A percentile compares a stretch with the other conserved stretches of the same genome.
Conservation (phyloP, 768 basidiomycete genomes). For the Pulveroboletus sp. region DNA sequence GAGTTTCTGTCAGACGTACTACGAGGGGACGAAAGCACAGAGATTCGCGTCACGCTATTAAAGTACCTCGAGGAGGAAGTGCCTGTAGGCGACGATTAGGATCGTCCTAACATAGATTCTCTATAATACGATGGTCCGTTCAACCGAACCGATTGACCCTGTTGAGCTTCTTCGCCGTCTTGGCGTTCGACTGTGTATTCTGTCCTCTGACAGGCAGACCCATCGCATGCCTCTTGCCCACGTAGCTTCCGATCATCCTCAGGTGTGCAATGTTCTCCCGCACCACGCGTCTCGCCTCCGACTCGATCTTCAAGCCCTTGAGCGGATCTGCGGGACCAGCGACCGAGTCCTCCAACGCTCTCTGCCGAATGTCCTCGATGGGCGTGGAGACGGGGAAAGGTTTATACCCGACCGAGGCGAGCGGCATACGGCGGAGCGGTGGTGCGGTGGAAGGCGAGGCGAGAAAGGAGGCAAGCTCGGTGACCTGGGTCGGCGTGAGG, state of each 20-base stretch:
- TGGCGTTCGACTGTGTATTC: constrained; percentile 85
- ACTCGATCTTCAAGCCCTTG: constrained; percentile 77
- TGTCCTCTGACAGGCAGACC: constrained; percentile 92
- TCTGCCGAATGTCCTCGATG: constrained; percentile 26
- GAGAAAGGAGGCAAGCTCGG: constrained; percentile 88
- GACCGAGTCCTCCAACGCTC: constrained; percentile 32
- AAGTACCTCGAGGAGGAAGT: constrained; percentile 96
- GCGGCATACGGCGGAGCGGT: constrained; percentile 59
- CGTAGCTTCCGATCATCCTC: constrained; percentile 90
- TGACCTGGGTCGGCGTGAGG: constrained; percentile 83
- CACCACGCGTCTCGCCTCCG: constrained; percentile 76
- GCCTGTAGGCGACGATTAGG: constrained; percentile 87
- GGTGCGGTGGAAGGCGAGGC: constrained; percentile 81
- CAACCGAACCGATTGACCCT: constrained; percentile 60
- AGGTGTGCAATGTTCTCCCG: constrained; percentile 92
- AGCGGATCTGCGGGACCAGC: constrained; percentile 55
- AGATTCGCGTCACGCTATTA: constrained; percentile 85
- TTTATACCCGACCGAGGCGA: constrained; percentile 53
- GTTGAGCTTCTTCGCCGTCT: constrained; percentile 89
- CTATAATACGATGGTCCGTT: constrained; percentile 3
- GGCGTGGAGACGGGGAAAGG: constrained; percentile 43
- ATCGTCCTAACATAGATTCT: too few relatives aligned
- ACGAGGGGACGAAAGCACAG: constrained; percentile 90
- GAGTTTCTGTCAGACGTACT: constrained; percentile 87
- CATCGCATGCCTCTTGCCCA: constrained; percentile 91